Evolutionary conservation across 2,329 filamentous ascomycete genomes (phyloP).

Genomic region (Cladorrhinum sp.): DNA sequence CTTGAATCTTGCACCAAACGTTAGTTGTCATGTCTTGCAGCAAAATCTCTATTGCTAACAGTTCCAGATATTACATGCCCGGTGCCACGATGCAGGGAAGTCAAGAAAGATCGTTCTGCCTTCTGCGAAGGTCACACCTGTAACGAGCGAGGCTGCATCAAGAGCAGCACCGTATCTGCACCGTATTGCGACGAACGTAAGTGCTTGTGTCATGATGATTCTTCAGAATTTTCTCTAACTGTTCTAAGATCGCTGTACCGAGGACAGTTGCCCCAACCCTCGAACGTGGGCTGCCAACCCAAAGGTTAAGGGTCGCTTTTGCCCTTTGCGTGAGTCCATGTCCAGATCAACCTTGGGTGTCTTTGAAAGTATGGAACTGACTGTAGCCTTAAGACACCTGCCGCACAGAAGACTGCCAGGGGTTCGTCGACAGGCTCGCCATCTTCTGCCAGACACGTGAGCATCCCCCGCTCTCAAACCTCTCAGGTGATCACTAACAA

Average conservation of each 20-base stretch:
- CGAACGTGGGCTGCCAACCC: conserved; percentile 4
- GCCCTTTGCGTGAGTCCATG: conserved; percentile 21
- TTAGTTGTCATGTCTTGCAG: conserved; percentile 5
- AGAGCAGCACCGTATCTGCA: not conserved
- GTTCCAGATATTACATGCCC: conserved; percentile 21
- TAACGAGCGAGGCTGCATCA: conserved; percentile 20
- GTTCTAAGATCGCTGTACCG: conserved; percentile 19
- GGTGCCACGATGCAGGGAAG: conserved; percentile 15
- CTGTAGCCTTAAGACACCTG: conserved; percentile 21
- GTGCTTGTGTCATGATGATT: not conserved
- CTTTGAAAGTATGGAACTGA: not conserved
- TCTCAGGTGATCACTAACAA: conserved; percentile 4
- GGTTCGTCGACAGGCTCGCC: conserved; percentile 18
- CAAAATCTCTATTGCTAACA: not conserved
- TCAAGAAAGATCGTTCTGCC: conserved; percentile 17
- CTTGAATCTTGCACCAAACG: conserved; percentile 21
- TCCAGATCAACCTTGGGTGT: not conserved
- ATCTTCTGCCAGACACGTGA: conserved; percentile 24
- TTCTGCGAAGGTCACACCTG: conserved; percentile 25
- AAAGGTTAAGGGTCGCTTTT: conserved; percentile 12
- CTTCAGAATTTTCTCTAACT: not conserved
- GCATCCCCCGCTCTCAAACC: not conserved
- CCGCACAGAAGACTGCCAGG: conserved; percentile 19
- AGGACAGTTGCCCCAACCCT: conserved; percentile 11
- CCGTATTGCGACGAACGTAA: conserved; percentile 24